phyloP scores from a whole-genome alignment of 208 protist species.

The Trypanosoma melophagium region DNA sequence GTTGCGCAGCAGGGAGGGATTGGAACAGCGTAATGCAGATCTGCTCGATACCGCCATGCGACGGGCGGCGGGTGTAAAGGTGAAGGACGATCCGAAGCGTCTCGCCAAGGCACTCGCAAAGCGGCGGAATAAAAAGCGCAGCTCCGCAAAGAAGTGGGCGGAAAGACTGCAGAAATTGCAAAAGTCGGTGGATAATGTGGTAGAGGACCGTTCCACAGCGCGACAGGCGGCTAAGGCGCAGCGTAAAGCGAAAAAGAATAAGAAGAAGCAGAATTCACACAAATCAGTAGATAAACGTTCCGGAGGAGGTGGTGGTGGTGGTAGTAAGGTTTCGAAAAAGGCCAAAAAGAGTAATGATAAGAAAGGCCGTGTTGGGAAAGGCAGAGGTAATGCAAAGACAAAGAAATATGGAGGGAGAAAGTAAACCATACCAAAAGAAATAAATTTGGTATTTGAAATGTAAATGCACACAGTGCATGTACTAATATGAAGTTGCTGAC shows the following conservation, averaged over 20 bases:
- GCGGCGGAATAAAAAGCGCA: conserved; percentile 75
- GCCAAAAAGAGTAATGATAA: conserved; percentile 30
- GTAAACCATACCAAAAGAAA: conserved; percentile 16
- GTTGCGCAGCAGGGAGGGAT: conserved; percentile 39
- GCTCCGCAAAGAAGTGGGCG: conserved; percentile 78
- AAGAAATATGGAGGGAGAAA: not conserved
- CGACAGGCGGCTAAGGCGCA: conserved; percentile 36
- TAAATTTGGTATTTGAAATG: too few species aligned
- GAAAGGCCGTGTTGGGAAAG: conserved; percentile 19
- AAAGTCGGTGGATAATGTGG: conserved; percentile 71
- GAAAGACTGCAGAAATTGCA: conserved; percentile 57
- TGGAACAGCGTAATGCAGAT: conserved; percentile 51
- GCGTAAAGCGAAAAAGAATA: conserved; percentile 29
- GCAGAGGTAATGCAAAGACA: conserved; percentile 11
- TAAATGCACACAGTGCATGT: too few species aligned
- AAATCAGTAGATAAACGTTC: not conserved
- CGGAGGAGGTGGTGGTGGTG: not conserved
- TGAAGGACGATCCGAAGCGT: conserved; percentile 72
- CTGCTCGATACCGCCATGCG: conserved; percentile 59
- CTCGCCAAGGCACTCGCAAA: conserved; percentile 70
- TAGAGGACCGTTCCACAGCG: conserved; percentile 48
- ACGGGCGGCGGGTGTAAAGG: conserved; percentile 56
- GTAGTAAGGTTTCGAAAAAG: conserved; percentile 11
- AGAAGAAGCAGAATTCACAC: conserved; percentile 12
- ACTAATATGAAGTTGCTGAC: too few species aligned